Conservation (phyloP, 805 yeast genomes). For the Yarrowia porcina region DNA sequence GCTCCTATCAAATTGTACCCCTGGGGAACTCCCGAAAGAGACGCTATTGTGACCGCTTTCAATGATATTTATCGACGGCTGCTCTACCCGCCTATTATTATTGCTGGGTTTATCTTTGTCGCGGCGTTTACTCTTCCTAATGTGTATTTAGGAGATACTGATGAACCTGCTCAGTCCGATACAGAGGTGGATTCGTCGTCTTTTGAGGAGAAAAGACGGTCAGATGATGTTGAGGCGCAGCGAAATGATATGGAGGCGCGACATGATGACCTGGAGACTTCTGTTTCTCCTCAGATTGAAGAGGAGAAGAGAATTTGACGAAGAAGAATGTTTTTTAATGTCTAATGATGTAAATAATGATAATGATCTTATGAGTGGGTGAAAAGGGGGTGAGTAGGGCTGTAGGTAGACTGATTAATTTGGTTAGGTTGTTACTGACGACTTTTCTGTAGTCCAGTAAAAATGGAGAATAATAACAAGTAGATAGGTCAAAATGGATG, state of each 20-base stretch:
- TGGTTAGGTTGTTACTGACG: too few species aligned
- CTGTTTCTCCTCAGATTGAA: too few species aligned
- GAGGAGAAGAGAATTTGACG: too few species aligned
- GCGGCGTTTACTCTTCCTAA: conserved; percentile 2
- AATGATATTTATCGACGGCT: conserved; percentile 24
- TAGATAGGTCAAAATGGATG: too few species aligned
- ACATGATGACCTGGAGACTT: not conserved
- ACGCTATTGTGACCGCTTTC: conserved; percentile 24
- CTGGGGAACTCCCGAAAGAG: conserved; percentile 25
- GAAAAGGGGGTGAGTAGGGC: too few species aligned
- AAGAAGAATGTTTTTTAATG: too few species aligned
- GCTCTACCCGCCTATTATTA: conserved; percentile 23
- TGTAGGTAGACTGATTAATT: too few species aligned
- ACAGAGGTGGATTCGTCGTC: not conserved
- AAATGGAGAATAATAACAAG: too few species aligned
- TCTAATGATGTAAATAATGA: too few species aligned
- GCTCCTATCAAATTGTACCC: not conserved
- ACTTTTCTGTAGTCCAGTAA: too few species aligned
- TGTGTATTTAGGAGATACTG: conserved; percentile 4
- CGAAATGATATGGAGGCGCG: too few species aligned
- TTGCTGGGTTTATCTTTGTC: conserved; percentile 20
- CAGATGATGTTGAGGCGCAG: not conserved
- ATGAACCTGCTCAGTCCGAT: not conserved
- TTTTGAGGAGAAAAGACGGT: not conserved
- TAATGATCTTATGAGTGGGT: too few species aligned